Evolutionary conservation across 164 flowering plant genomes (phyloP), one percentile per base, ranked within the genome.

Genomic region (Aristolochia fimbriata): DNA sequence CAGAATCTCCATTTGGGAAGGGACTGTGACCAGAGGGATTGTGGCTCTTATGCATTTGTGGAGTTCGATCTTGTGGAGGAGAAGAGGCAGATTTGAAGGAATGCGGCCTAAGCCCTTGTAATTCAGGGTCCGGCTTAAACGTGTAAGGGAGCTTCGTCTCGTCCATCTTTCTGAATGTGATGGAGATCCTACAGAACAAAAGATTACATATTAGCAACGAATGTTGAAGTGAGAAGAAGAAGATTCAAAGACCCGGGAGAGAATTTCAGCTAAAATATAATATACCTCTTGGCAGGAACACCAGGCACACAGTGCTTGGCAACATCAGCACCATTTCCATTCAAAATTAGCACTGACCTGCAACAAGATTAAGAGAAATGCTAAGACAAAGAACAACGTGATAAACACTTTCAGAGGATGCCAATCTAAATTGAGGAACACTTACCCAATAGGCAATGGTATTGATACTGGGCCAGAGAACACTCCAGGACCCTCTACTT

Each of bases 101-200:
- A 54, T 87, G 60, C 33, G 98, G 97, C 48, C 83, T 68, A 70
- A 90, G 77, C 16, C 83, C 91, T 64, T 74, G 84, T 62, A 92
- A 65, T 71, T 89, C 97, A n/a, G 83, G 80, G 62, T 92, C 98
- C 1, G 84, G 85, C 16, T 48, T 55, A 71, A 72, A 83, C 17
- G 72, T 76, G 24, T 54, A 5, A 2, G 98, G 98, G 37, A 75
- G 70, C 63, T 82, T 92, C 6, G 83, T 61, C 51, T 82, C 92
- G 47, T 84, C 94, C 97, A 93, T 93, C 77, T 73, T 93, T 69
- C 97, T 76, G 62, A 93, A 93, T 0, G 99, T 90, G 57, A 93
- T 89, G n/a, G 98, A 93, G 57, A 93, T 87, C 87, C 98, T 93
- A 59, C 43, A 50, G 43, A 49, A 47, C 24, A 21, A 47, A 20